Evolutionary conservation across 2,329 filamentous ascomycete species (phyloP).

Genomic region (Plectosphaerella plurivora): DNA sequence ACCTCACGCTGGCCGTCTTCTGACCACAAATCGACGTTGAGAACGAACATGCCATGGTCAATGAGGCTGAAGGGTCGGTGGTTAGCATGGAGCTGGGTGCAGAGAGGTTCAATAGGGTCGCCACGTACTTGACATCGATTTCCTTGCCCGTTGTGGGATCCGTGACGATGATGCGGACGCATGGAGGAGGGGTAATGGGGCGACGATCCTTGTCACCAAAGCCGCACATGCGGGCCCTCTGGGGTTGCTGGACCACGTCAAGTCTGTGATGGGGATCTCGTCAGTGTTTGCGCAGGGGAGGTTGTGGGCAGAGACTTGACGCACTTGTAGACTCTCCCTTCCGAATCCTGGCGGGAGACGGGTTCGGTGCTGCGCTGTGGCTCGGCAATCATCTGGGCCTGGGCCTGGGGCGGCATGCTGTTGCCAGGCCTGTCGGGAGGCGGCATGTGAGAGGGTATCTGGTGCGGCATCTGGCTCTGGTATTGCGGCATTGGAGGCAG

Average conservation of each 20-base stretch:
- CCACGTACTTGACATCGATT: slow-evolving; percentile 72
- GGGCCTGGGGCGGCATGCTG: slow-evolving; percentile 4
- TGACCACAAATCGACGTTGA: slow-evolving; percentile 65
- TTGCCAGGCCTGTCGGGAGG: slow-evolving; percentile 9
- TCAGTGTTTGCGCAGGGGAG: not conserved
- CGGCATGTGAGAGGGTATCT: slow-evolving; percentile 1
- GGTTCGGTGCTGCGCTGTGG: slow-evolving; percentile 3
- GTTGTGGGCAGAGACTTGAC: not conserved
- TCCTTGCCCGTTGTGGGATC: slow-evolving; percentile 73
- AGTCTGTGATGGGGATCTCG: slow-evolving; percentile 42
- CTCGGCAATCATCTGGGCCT: not conserved
- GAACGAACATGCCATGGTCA: slow-evolving; percentile 45
- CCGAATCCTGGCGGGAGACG: not conserved
- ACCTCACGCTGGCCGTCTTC: slow-evolving; percentile 62
- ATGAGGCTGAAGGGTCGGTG: slow-evolving; percentile 49
- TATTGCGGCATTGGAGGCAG: slow-evolving; percentile 10
- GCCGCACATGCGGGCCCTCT: slow-evolving; percentile 94
- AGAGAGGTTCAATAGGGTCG: not conserved
- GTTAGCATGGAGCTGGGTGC: slow-evolving; percentile 11
- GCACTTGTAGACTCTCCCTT: slow-evolving; percentile 1
- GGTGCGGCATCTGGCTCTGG: not conserved
- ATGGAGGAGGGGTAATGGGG: slow-evolving; percentile 93
- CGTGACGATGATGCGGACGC: slow-evolving; percentile 76
- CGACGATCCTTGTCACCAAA: slow-evolving; percentile 98
- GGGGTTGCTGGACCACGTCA: slow-evolving; percentile 82